A percentile compares a stretch with the other conserved stretches of the same genome.
Evolutionary conservation across 768 basidiomycete species (phyloP).

Genomic region (Tricholoma sp.): DNA sequence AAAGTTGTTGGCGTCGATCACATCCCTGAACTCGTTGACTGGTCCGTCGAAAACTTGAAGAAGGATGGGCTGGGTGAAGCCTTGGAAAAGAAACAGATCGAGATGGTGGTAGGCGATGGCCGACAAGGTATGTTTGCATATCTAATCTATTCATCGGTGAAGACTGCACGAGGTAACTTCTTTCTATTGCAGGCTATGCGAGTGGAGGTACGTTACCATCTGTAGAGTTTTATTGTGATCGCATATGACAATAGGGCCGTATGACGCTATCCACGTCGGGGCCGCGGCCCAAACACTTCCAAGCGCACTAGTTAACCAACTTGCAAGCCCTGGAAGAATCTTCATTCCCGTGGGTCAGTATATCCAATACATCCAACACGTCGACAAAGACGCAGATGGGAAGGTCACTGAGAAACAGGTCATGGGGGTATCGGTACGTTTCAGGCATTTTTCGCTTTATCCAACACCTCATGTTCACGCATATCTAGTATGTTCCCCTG

Average conservation of each 20-base stretch:
- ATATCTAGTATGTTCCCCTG: slow-evolving; percentile 58
- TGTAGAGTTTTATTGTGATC: background rate
- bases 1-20: slow-evolving; percentile 91
- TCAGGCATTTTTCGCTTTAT: background rate
- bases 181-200: slow-evolving; percentile 28
- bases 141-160: background rate
- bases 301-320: slow-evolving; percentile 66
- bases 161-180: background rate
- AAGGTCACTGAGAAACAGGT: slow-evolving; percentile 56
- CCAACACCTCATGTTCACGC: background rate
- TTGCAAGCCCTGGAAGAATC: slow-evolving; percentile 74
- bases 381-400: slow-evolving; percentile 76
- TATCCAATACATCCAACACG: slow-evolving; percentile 58
- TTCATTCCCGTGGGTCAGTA: slow-evolving; percentile 84
- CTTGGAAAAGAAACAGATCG: slow-evolving; percentile 49
- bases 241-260: slow-evolving; percentile 44
- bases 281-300: slow-evolving; percentile 83
- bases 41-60: slow-evolving; percentile 63
- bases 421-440: slow-evolving; percentile 78
- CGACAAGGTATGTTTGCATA: slow-evolving; percentile 46
- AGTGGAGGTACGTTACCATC: slow-evolving; percentile 23
- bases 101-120: slow-evolving; percentile 75
- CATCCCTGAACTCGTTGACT: slow-evolving; percentile 68
- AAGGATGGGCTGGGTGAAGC: slow-evolving; percentile 57
- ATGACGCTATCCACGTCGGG: slow-evolving; percentile 89